Evolutionary conservation across 805 yeast species (phyloP).

Genomic region (Barnettozyma pratensis): DNA sequence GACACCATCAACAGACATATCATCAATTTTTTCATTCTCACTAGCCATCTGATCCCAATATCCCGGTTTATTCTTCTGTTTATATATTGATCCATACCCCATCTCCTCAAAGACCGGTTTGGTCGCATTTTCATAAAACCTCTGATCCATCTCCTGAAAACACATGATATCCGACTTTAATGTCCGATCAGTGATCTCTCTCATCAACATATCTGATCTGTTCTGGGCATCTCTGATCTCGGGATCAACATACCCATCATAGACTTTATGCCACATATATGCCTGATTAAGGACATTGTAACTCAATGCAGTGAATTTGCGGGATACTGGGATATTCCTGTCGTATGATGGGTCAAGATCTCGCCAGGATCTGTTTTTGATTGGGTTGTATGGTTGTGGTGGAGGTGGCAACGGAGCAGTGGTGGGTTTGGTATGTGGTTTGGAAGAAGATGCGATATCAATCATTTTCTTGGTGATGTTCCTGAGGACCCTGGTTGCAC

Average conservation of each 20-base stretch:
- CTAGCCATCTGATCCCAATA: constrained; percentile 42
- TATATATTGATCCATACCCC: constrained; percentile 43
- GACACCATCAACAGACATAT: constrained; percentile 49
- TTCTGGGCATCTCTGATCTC: constrained; percentile 44
- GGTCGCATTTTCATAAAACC: constrained; percentile 39
- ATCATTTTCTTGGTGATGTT: background rate
- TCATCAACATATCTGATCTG: constrained; percentile 39
- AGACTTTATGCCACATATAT: constrained; percentile 57
- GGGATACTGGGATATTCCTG: background rate
- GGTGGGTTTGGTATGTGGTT: no score
- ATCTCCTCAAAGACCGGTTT: constrained; percentile 24
- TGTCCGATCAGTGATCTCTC: constrained; percentile 28
- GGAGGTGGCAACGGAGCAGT: background rate
- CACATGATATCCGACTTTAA: constrained; percentile 53
- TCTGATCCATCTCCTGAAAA: constrained; percentile 46
- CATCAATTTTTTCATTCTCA: constrained; percentile 22
- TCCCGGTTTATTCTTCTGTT: constrained; percentile 44
- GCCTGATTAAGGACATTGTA: constrained; percentile 47
- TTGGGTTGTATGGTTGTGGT: constrained; percentile 2
- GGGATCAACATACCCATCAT: constrained; percentile 43
- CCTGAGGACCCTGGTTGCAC: background rate
- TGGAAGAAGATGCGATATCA: background rate
- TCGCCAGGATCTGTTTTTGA: constrained; percentile 5
- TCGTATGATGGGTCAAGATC: constrained; percentile 7
- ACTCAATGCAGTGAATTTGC: constrained; percentile 27